Base-by-base conservation (phyloP, 129 eudicot genomes). In the Apium graveolens region DNA sequence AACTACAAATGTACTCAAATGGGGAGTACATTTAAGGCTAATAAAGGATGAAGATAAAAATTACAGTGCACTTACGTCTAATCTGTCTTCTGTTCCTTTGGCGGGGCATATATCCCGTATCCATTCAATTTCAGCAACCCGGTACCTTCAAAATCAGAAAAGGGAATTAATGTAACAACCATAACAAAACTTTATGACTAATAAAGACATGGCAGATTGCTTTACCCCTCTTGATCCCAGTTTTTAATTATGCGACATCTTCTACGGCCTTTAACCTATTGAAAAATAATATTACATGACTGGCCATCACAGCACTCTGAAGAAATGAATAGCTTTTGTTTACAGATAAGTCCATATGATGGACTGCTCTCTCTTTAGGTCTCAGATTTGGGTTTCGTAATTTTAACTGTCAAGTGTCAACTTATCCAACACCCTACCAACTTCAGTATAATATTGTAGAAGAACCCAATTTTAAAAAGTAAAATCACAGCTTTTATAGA, bases 211-310 rank as follows among this genome's bases (percentile, higher is more conserved):
- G 78, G 62, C 69, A 44, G 13, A 77, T 44, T 45, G 51, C 81
- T 89, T 90, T 62, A 93, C 99, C 99, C 99, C 17, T 95, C 99
- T 90, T 95, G 99, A 86, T 88, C 96, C 99, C 99, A 90, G 57
- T 89, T 83, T 63, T 85, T 90, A 76, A 95, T 81, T 60, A 95
- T 92, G 76, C 87, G 92, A 77, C 90, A 95, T 90, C 99, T 92
- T 81, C 95, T 63, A 69, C 97, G 90, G 80, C 99, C 89, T 82
- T 92, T 95, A 85, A 95, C 92, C 99, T 94, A 87, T 89, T 65
- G 45, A 76, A 76, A 49, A 80, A 31, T 11, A 83, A 46, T 46
- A 31, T 75, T 44, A 76, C 12, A 78, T 35, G 20, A 63, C 9
- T 31, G 35, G 4, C 18, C 70, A 63, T 27, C 70, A 63, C 16